Conservation (phyloP, 2,329 filamentous ascomycete species). For the Aureobasidium sp. region DNA sequence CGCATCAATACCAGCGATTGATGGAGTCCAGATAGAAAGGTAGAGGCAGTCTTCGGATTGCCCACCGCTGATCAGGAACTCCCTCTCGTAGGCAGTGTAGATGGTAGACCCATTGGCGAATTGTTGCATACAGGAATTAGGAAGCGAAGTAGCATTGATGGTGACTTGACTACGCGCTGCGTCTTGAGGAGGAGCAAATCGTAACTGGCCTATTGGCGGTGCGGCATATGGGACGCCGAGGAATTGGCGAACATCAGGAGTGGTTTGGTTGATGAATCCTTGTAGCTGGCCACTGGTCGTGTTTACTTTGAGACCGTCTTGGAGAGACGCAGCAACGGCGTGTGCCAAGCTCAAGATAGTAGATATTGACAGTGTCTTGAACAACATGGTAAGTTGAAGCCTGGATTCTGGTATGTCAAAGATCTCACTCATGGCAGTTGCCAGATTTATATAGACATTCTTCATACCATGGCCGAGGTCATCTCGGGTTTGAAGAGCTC, state of each 20-base stretch:
- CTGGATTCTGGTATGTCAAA: too few species aligned
- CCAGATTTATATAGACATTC: too few species aligned
- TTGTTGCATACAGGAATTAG: slow-evolving; percentile 20
- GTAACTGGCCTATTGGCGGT: slow-evolving; percentile 28
- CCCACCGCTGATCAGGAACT: slow-evolving; percentile 18
- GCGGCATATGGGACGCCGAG: slow-evolving; percentile 37
- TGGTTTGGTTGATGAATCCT: slow-evolving; percentile 30
- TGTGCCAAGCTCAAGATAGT: not conserved
- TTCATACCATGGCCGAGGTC: too few species aligned
- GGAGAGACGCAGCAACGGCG: not conserved
- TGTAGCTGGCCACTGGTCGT: slow-evolving; percentile 38
- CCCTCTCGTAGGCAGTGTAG: slow-evolving; percentile 15
- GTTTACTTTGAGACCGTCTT: slow-evolving; percentile 7
- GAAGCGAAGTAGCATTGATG: slow-evolving; percentile 14
- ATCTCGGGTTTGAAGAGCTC: too few species aligned
- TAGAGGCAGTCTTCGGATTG: slow-evolving; percentile 38
- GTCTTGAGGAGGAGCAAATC: slow-evolving; percentile 27
- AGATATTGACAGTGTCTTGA: not conserved
- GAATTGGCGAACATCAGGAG: slow-evolving; percentile 42
- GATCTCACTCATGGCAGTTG: too few species aligned
- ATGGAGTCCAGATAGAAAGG: slow-evolving; percentile 39
- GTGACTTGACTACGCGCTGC: not conserved
- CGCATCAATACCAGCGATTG: slow-evolving; percentile 17
- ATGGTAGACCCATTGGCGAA: slow-evolving; percentile 12
- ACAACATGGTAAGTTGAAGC: not conserved